phyloP scores from a whole-genome alignment of 1,139 yeast species.

The Pneumocystis wakefieldiae region DNA sequence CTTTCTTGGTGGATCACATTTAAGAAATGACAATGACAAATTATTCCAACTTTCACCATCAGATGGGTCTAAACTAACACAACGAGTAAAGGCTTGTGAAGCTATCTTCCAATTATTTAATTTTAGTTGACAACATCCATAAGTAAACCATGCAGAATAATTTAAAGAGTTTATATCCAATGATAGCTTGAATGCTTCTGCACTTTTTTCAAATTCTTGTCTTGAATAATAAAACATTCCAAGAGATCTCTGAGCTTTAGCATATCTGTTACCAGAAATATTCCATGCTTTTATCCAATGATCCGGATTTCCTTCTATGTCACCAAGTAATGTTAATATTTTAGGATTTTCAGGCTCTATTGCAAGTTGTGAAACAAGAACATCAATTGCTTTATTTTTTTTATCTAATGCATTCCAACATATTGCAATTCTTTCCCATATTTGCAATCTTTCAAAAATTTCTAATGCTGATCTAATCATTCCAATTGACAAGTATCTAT shows the following conservation, averaged over 20 bases:
- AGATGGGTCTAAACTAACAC: slow-evolving; percentile 72
- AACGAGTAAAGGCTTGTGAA: slow-evolving; percentile 83
- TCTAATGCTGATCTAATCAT: slow-evolving; percentile 76
- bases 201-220: slow-evolving; percentile 41
- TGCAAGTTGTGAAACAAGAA: slow-evolving; percentile 42
- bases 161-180: slow-evolving; percentile 61
- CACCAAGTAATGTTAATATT: slow-evolving; percentile 75
- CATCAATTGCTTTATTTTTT: slow-evolving; percentile 46
- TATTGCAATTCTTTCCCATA: slow-evolving; percentile 73
- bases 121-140: slow-evolving; percentile 83
- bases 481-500: slow-evolving; percentile 75
- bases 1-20: slow-evolving; percentile 26
- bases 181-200: slow-evolving; percentile 60
- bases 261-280: slow-evolving; percentile 44
- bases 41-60: slow-evolving; percentile 91
- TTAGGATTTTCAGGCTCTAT: slow-evolving; percentile 54
- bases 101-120: slow-evolving; percentile 58
- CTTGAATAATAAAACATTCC: slow-evolving; percentile 51
- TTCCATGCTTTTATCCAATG: slow-evolving; percentile 85
- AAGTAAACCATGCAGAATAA: slow-evolving; percentile 77
- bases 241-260: slow-evolving; percentile 73
- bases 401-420: slow-evolving; percentile 82
- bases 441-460: slow-evolving; percentile 63
- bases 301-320: slow-evolving; percentile 58
- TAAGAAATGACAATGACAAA: slow-evolving; percentile 64